These are phyloP conservation scores for Lippia alba DNA, from an alignment of 305 asterid species.

Conservation along the genomic window DNA sequence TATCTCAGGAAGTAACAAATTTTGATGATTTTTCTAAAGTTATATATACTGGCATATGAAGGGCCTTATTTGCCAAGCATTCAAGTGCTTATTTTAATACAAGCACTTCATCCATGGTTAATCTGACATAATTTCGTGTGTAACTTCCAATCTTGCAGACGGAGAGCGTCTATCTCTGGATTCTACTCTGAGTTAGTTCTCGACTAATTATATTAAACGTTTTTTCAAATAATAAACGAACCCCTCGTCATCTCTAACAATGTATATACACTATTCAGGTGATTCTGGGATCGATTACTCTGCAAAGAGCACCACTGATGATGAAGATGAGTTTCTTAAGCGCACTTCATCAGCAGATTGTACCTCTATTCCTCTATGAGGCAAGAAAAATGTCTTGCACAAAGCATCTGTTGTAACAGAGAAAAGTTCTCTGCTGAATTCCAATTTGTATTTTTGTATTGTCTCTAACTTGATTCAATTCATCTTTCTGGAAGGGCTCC, in stretches of 20 bases:
- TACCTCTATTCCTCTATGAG: constrained; percentile 14
- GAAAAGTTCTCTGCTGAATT: not conserved
- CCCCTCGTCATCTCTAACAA: not conserved
- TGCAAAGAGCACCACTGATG: constrained; percentile 35
- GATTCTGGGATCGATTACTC: constrained; percentile 51
- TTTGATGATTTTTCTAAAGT: too few relatives aligned
- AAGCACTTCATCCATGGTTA: not conserved
- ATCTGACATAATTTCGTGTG: constrained; percentile 1
- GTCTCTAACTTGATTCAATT: not conserved
- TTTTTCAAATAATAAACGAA: not conserved
- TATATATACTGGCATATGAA: too few relatives aligned
- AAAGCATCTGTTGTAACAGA: constrained; percentile 20
- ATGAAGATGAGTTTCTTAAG: constrained; percentile 43
- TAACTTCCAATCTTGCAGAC: constrained; percentile 35
- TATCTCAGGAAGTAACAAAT: too few relatives aligned
- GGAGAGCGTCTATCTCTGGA: constrained; percentile 43
- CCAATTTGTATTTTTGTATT: constrained; percentile 28
- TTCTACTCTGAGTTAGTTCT: constrained; percentile 47
- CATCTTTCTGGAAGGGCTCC: constrained; percentile 2
- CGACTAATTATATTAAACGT: not conserved
- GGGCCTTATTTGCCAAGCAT: too few relatives aligned
- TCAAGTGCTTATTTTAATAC: too few relatives aligned
- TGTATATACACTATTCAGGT: constrained; percentile 37
- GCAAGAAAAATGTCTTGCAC: not conserved
- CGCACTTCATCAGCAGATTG: constrained; percentile 42